Evolutionary conservation across 192 early-diverging fungal species (phyloP).

Genomic region (Dissophora globulifera): DNA sequence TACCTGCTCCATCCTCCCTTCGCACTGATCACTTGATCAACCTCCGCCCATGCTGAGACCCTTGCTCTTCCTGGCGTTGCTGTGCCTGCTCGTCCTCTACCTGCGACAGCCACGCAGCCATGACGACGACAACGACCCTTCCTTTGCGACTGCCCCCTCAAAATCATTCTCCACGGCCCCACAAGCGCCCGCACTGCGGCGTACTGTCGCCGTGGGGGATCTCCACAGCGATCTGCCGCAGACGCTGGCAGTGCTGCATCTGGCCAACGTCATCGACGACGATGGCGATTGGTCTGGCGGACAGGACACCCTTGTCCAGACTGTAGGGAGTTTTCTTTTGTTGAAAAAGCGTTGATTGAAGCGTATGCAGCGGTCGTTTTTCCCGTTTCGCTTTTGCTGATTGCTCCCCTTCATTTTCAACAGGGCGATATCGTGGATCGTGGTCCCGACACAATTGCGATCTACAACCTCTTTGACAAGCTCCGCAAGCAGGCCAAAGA

Average conservation of each 20-base stretch:
- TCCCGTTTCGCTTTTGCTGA: too few species aligned
- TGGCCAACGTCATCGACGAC: slow-evolving; percentile 69
- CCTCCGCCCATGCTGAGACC: slow-evolving; percentile 22
- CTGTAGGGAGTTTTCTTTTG: too few species aligned
- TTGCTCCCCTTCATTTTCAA: neutral
- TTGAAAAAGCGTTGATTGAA: too few species aligned
- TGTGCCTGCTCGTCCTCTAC: slow-evolving; percentile 26
- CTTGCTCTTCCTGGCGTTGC: slow-evolving; percentile 18
- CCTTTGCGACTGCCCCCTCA: neutral
- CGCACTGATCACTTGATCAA: neutral
- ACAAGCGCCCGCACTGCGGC: neutral
- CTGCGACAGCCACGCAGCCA: slow-evolving; percentile 5
- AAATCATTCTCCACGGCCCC: neutral
- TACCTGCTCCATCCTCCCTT: neutral
- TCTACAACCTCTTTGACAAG: slow-evolving; percentile 70
- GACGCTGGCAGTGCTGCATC: slow-evolving; percentile 60
- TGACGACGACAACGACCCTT: neutral
- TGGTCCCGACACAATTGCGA: slow-evolving; percentile 73
- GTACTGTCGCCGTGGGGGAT: slow-evolving; percentile 79
- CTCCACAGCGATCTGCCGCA: slow-evolving; percentile 75
- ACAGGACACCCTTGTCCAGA: slow-evolving; percentile 72
- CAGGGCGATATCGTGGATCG: slow-evolving; percentile 82
- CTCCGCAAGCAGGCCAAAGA: slow-evolving; percentile 66
- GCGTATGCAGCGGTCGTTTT: too few species aligned
- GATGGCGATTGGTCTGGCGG: slow-evolving; percentile 70